A percentile compares a stretch with the other conserved stretches of the same genome.
phyloP scores from a whole-genome alignment of 1,139 yeast species.

The Yamadazyma jaroonii region DNA sequence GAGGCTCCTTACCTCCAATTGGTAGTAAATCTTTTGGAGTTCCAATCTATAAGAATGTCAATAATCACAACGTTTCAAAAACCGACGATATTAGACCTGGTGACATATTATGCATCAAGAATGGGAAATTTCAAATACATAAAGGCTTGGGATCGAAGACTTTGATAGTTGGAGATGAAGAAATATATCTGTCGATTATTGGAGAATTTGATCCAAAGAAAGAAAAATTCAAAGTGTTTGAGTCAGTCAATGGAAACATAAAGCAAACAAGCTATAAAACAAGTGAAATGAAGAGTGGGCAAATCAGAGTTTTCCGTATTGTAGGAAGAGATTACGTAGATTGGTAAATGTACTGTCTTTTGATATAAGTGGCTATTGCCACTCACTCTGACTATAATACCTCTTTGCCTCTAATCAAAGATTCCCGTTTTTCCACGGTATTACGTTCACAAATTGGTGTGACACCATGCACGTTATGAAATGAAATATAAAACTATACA shows the following conservation, averaged over 20 bases:
- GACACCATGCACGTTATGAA: too few species aligned
- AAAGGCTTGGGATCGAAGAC: conserved; percentile 55
- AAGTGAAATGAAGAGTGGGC: conserved; percentile 74
- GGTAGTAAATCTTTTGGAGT: conserved; percentile 74
- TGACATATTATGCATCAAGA: conserved; percentile 73
- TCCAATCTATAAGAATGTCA: conserved; percentile 51
- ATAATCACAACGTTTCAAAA: conserved; percentile 50
- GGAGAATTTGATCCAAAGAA: conserved; percentile 73
- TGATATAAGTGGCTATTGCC: too few species aligned
- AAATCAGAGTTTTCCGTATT: conserved; percentile 68
- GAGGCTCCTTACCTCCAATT: conserved; percentile 49
- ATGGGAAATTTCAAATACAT: conserved; percentile 71
- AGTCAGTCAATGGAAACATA: conserved; percentile 55
- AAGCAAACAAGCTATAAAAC: conserved; percentile 64
- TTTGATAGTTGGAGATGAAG: conserved; percentile 39
- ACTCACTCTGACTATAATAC: too few species aligned
- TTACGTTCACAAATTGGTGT: too few species aligned
- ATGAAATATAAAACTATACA: not conserved
- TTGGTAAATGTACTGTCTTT: too few species aligned
- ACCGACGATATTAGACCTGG: conserved; percentile 74
- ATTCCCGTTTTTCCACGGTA: too few species aligned
- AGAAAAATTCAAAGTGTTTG: conserved; percentile 74
- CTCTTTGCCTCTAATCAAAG: too few species aligned
- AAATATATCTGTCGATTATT: conserved; percentile 40
- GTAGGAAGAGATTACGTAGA: conserved; percentile 15